These are phyloP conservation scores for Schwanniomyces yamadae DNA, from an alignment of 805 yeast genomes.

Conservation along the genomic window DNA sequence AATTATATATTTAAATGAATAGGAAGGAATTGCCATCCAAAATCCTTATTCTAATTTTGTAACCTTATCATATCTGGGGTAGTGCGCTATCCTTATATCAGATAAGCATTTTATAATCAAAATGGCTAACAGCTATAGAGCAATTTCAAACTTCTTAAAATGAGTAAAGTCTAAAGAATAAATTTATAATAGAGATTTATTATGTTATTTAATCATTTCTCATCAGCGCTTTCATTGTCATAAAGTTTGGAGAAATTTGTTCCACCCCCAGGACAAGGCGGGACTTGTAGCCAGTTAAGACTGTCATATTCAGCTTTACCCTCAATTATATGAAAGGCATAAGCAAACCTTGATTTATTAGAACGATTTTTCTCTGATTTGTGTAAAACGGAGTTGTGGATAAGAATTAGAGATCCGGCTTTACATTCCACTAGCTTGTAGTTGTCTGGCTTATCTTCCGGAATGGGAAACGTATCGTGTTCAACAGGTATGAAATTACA, in stretches of 20 bases:
- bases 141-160: too few species aligned
- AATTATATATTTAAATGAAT: too few species aligned
- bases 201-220: too few species aligned
- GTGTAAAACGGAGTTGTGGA: constrained; percentile 70
- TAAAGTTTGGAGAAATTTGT: constrained; percentile 53
- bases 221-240: too few species aligned
- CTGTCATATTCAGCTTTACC: constrained; percentile 61
- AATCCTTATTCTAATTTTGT: too few species aligned
- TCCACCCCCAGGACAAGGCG: constrained; percentile 58
- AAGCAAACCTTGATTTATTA: constrained; percentile 62
- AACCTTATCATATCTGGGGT: too few species aligned
- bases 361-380: constrained; percentile 64
- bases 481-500: constrained; percentile 53
- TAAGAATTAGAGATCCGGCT: constrained; percentile 70
- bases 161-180: too few species aligned
- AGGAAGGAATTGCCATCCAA: too few species aligned
- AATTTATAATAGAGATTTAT: too few species aligned
- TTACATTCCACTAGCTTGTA: constrained; percentile 59
- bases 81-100: too few species aligned
- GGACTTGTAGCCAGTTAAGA: constrained; percentile 76
- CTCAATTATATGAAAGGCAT: constrained; percentile 78
- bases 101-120: too few species aligned
- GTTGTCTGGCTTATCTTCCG: constrained; percentile 33
- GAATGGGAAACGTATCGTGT: constrained; percentile 12
- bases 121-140: too few species aligned